A percentile compares a stretch with the other conserved stretches of the same genome.
Evolutionary conservation across 2,329 filamentous ascomycete species (phyloP).

Genomic region (Spiromastix sp.): DNA sequence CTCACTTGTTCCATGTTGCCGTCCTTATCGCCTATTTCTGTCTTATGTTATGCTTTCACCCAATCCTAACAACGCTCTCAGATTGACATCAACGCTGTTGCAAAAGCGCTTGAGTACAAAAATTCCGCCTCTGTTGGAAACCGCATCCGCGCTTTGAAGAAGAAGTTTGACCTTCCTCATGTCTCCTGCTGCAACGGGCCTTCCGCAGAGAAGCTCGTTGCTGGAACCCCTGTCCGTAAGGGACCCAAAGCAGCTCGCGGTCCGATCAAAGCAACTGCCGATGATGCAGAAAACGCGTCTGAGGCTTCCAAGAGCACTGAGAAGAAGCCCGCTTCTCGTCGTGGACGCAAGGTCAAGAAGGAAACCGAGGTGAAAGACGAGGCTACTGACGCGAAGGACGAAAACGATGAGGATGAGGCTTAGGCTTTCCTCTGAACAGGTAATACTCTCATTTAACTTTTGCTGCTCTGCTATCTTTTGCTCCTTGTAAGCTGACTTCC

Average conservation of each 20-base stretch:
- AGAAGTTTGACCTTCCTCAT: conserved; percentile 14
- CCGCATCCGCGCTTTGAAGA: conserved; percentile 17
- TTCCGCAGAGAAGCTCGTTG: neutral
- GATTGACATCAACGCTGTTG: conserved; percentile 20
- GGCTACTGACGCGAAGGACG: neutral
- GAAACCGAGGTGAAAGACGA: neutral
- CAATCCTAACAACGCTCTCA: conserved; percentile 4
- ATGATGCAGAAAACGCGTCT: neutral
- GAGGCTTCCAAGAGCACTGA: conserved; percentile 5
- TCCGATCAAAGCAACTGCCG: conserved; percentile 13
- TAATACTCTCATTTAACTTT: too few relatives aligned
- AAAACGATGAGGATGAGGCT: neutral
- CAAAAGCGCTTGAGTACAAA: conserved; percentile 16
- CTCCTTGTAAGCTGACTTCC: too few relatives aligned
- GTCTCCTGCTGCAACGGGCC: neutral
- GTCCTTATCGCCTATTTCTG: too few relatives aligned
- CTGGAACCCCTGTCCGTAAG: conserved; percentile 14
- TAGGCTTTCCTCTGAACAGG: too few relatives aligned
- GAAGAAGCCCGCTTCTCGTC: conserved; percentile 3
- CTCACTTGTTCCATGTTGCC: too few relatives aligned
- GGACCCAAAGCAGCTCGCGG: conserved; percentile 12
- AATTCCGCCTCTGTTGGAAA: conserved; percentile 20
- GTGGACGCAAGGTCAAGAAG: conserved; percentile 4
- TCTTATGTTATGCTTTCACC: too few relatives aligned
- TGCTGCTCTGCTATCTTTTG: too few relatives aligned